A percentile compares a stretch with the other conserved stretches of the same genome.
phyloP scores from a whole-genome alignment of 176 grass and related monocot species.

The Oryza rufipogon region DNA sequence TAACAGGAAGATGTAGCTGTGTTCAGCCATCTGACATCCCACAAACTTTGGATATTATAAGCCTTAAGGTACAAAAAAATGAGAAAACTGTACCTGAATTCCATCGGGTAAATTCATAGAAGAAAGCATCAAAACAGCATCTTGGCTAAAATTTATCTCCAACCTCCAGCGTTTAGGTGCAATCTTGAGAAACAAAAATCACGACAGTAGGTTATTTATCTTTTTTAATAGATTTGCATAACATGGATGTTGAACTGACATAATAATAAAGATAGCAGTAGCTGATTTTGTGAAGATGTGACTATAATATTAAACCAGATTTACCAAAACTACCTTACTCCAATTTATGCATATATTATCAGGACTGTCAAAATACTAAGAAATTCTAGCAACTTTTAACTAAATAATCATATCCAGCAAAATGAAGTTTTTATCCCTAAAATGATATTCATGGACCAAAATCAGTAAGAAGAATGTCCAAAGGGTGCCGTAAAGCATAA shows the following conservation, averaged over 20 bases:
- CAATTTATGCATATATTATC: not conserved
- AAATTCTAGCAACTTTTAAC: constrained; percentile 3
- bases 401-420: not conserved
- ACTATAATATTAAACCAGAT: constrained; percentile 2
- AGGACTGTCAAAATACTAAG: not conserved
- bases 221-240: not conserved
- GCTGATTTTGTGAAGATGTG: not conserved
- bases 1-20: not conserved
- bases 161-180: constrained; percentile 85
- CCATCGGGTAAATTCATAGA: constrained; percentile 95
- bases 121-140: constrained; percentile 96
- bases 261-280: not conserved
- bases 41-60: constrained; percentile 3
- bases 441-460: not conserved
- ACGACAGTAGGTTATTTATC: constrained; percentile 17
- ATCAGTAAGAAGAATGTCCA: not conserved
- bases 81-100: constrained; percentile 65
- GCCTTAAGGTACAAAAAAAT: constrained; percentile 25
- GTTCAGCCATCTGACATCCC: not conserved
- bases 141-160: constrained; percentile 95
- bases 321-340: not conserved
- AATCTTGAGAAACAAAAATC: constrained; percentile 52
- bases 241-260: constrained; percentile 14
- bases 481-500: not conserved
- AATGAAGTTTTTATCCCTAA: not conserved